Base-by-base conservation (phyloP, 495 filamentous ascomycete species). In the Astrothelium macrocarpum region DNA sequence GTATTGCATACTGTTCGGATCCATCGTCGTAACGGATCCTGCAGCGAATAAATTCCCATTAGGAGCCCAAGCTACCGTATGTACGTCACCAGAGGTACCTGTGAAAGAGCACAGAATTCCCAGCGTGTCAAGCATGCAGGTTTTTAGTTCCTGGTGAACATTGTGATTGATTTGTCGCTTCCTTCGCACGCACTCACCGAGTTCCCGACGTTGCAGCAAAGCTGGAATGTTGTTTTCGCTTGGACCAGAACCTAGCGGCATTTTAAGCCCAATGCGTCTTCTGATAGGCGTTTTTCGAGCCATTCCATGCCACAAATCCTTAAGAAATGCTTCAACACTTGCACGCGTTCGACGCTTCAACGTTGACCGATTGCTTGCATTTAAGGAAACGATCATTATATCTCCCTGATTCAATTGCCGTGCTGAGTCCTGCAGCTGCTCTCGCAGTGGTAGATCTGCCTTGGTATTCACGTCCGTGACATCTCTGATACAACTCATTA, bases 1-100 rank as follows among this genome's bases (percentile, higher is more conserved):
- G 74, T 96, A 96, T 61, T 90, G 86, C 76, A 91, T 87, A 64
- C 89, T 90, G 61, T 86, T 81, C 0, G 81, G 72, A 70, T 96
- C 90, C 1, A 84, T 84, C 62, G 89, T 83, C 31, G 88, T 85
- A 1, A 86, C 85, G 1, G 90, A 87, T 1, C 91, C 91, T 60
- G 70, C 74, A 43, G 74, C 76, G 60, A 78, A 78, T 7, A n/a
- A 59, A 67, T 70, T 32, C 7, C 78, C 75, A 62, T 82, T 74
- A 1, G 78, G 76, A 0, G 78, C 66, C 85, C 85, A 88, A 32
- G 74, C 76, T 14, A 85, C 74, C 26, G 80, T 82, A 53, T 76
- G 73, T 23, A 88, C 83, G 68, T 87, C 84, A 7, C 84, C 82
- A 34, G 82, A 84, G 32, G 72, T 73, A 2, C 73, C 68, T 7